Conservation (phyloP, 75 land plant genomes). For the Sequoia sempervirens region DNA sequence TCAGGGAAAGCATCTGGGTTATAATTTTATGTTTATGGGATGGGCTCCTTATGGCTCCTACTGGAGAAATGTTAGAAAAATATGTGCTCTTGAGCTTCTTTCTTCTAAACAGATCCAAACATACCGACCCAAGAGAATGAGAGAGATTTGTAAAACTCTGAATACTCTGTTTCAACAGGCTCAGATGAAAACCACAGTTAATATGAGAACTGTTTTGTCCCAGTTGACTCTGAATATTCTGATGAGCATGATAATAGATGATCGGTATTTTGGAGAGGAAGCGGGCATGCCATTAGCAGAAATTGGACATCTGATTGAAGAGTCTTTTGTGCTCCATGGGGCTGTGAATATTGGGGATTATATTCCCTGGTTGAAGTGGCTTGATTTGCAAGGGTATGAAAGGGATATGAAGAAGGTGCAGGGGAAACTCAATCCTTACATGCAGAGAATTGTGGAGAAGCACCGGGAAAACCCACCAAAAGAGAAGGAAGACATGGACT, state of each 20-base stretch:
- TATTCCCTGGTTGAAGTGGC: constrained; percentile 23
- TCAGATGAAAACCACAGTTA: not conserved
- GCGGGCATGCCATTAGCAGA: not conserved
- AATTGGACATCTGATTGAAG: constrained; percentile 18
- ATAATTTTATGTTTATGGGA: constrained; percentile 17
- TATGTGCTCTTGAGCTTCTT: constrained; percentile 25
- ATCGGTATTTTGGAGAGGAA: constrained; percentile 12
- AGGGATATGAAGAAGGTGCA: constrained; percentile 9
- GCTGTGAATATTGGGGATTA: constrained; percentile 30
- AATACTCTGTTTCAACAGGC: not conserved
- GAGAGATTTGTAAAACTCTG: constrained; percentile 1
- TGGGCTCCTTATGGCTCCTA: constrained; percentile 39
- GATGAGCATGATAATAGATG: constrained; percentile 18
- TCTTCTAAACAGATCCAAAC: constrained; percentile 15
- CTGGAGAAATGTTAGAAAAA: constrained; percentile 28
- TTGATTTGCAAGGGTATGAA: constrained; percentile 36
- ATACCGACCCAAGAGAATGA: constrained; percentile 4
- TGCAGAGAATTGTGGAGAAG: constrained; percentile 25
- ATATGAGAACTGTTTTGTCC: not conserved
- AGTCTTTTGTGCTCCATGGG: constrained; percentile 6
- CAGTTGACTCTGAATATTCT: constrained; percentile 4
- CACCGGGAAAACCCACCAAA: constrained; percentile 1
- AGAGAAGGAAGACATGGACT: not conserved
- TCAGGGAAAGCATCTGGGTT: constrained; percentile 15
- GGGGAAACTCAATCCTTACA: constrained; percentile 8